A percentile compares a stretch with the other conserved stretches of the same genome.
phyloP scores from a whole-genome alignment of 306 rosid species.

The Malus sieversii region DNA sequence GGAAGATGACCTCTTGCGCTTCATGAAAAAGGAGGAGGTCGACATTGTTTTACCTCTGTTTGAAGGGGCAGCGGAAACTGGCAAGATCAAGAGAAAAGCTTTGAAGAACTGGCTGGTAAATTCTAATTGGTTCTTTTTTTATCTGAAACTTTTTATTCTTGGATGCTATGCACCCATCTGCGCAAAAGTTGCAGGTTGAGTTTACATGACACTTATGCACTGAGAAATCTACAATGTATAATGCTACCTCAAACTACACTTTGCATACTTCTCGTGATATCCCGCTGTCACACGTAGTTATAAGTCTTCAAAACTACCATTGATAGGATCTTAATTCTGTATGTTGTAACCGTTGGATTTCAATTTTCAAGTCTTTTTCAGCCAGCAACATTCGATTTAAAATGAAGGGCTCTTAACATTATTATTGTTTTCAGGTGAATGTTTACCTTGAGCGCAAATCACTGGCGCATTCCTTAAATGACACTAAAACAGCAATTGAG shows the following conservation, averaged over 20 bases:
- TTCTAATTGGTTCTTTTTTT: background rate
- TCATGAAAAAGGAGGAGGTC: conserved; percentile 62
- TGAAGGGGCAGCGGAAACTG: conserved; percentile 62
- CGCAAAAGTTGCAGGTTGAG: too few species aligned
- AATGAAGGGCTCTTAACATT: background rate
- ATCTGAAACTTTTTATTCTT: background rate
- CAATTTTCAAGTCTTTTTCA: background rate
- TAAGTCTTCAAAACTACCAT: background rate
- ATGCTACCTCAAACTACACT: background rate
- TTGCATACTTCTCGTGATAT: background rate
- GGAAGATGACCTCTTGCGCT: conserved; percentile 69
- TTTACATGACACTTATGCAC: too few species aligned
- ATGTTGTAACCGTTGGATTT: background rate
- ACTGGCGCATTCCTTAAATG: conserved; percentile 64
- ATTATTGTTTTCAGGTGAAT: conserved; percentile 50
- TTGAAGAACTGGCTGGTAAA: conserved; percentile 78
- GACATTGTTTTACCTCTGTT: conserved; percentile 56
- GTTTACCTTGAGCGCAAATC: conserved; percentile 75
- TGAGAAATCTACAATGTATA: background rate
- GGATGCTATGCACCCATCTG: background rate
- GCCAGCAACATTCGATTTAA: background rate
- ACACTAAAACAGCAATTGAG: conserved; percentile 76
- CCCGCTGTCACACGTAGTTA: background rate
- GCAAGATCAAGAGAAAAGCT: conserved; percentile 64
- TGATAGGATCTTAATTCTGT: background rate